phyloP scores from a whole-genome alignment of 345 rosid genomes.

The Eucalyptus microcorys region DNA sequence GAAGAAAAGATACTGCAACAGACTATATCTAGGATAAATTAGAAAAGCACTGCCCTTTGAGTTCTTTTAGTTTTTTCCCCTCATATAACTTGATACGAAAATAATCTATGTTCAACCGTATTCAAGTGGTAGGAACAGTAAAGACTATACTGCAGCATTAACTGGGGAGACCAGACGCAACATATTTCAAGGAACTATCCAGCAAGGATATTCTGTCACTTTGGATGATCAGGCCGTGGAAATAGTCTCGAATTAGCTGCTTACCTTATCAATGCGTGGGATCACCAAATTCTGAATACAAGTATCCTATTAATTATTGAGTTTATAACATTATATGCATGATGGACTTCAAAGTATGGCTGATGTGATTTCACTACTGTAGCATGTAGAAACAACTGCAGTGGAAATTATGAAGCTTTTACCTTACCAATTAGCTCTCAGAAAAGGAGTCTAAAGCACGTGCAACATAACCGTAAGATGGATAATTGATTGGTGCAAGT shows the following conservation, averaged over 20 bases:
- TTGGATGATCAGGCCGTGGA: neutral
- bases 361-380: neutral
- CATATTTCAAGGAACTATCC: neutral
- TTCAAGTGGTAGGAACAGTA: neutral
- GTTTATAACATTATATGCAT: neutral
- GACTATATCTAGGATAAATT: neutral
- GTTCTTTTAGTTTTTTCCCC: neutral
- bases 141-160: neutral
- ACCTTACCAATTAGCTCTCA: neutral
- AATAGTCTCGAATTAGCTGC: neutral
- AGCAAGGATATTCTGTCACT: neutral
- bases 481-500: neutral
- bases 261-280: neutral
- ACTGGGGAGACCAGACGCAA: neutral
- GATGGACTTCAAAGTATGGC: neutral
- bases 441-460: neutral
- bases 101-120: neutral
- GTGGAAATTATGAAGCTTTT: neutral
- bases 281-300: neutral
- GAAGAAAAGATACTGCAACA: neutral
- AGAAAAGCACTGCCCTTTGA: neutral
- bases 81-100: neutral
- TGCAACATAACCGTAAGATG: neutral
- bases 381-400: neutral
- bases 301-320: neutral